Evolutionary conservation across 1,139 yeast species (phyloP), one percentile per base, ranked within the genome.

Genomic region (Scheffersomyces titani): DNA sequence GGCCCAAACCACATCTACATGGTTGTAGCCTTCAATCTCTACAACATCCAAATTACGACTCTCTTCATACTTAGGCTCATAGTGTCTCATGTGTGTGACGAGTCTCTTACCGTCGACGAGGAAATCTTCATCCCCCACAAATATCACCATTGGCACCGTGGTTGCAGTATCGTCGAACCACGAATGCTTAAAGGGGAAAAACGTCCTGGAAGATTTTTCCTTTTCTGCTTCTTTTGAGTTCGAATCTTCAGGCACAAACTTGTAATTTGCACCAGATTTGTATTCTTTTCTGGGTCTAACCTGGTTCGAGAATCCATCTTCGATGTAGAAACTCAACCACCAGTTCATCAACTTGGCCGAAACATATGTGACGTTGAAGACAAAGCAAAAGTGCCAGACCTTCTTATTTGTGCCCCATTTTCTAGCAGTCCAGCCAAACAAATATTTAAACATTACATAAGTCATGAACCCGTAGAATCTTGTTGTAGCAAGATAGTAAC

Each of bases 361-460:
- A 11, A 92, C 89, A 68, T 84, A 89, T 5, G 90, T 89, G 0
- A 97, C 97, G n/a, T 96, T 89, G 70, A 90, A 92, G 13, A 92
- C 72, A 63, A 93, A 90, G 73, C 90, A 93, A 52, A 92, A 77
- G 60, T 84, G 84, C 67, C 93, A 79, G 44, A 90, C 75, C 40
- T 81, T 76, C 22, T 74, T 76, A 67, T 92, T 88, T 16, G 64
- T 59, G 51, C 76, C 75, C 97, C 98, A 94, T 52, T 89, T 78
- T 6, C 72, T 71, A 61, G 91, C 96, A 64, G 82, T 85, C 98
- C 98, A 94, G 51, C 89, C 90, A 69, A 94, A 91, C 59, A 94
- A 74, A 67, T 84, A 93, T 65, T 88, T 88, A 75, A 92, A 92
- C 87, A 93, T 88, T 54, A 86, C 74, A 65, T 91, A 92, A 21